Evolutionary conservation across 352 stramenopile genomes (phyloP).

Genomic region (Phytopythium oedochilum): DNA sequence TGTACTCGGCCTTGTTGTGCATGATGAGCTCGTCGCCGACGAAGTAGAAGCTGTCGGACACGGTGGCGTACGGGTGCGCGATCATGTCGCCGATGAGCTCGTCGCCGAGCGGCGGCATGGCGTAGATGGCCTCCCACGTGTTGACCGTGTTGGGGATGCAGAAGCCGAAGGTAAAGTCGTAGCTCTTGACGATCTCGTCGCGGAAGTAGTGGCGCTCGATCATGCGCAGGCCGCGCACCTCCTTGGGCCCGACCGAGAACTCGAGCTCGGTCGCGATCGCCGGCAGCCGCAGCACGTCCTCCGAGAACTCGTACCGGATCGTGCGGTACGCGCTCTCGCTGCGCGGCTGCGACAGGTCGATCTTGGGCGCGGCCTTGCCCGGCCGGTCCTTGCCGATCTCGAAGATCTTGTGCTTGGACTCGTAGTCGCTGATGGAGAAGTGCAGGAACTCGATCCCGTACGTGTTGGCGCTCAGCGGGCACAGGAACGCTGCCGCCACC

Average conservation of each 20-base stretch:
- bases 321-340: slow-evolving; percentile 89
- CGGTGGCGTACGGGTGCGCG: slow-evolving; percentile 90
- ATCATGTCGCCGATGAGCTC: slow-evolving; percentile 95
- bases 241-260: slow-evolving; percentile 90
- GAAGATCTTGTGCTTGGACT: slow-evolving; percentile 94
- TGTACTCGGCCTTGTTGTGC: slow-evolving; percentile 94
- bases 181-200: slow-evolving; percentile 93
- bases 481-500: slow-evolving; percentile 94
- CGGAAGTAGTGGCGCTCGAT: slow-evolving; percentile 97
- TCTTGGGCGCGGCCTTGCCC: slow-evolving; percentile 70
- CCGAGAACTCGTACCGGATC: slow-evolving; percentile 94
- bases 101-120: slow-evolving; percentile 90
- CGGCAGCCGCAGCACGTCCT: slow-evolving; percentile 90
- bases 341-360: slow-evolving; percentile 78
- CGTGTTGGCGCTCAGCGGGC: slow-evolving; percentile 90
- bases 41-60: slow-evolving; percentile 96
- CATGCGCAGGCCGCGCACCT: slow-evolving; percentile 92
- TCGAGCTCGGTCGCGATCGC: slow-evolving; percentile 89
- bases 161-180: slow-evolving; percentile 96
- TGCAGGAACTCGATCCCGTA: slow-evolving; percentile 95
- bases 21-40: slow-evolving; percentile 95
- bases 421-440: slow-evolving; percentile 94
- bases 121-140: slow-evolving; percentile 95
- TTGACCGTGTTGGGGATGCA: slow-evolving; percentile 95
- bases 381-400: slow-evolving; percentile 83